Percentiles rank a stretch among this genome's conserved stretches.
Evolutionary conservation across 2,329 filamentous ascomycete genomes (phyloP).

Genomic region (Phialophora macrospora): DNA sequence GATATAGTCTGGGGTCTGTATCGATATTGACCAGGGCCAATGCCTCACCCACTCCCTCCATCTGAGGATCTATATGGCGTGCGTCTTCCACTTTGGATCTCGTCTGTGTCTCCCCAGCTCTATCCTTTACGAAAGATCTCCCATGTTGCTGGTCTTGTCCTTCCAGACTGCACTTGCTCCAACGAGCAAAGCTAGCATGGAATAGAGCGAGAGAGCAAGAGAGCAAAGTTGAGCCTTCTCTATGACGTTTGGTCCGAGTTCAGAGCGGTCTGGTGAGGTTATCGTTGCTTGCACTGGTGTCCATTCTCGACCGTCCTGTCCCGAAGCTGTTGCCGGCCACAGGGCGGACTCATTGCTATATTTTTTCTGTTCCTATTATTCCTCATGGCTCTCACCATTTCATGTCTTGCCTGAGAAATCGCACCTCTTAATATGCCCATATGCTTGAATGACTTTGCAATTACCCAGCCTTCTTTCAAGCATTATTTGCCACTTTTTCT

Average conservation of each 20-base stretch:
- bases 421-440: too few species aligned
- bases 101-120: neutral
- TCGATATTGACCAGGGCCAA: neutral
- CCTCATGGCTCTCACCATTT: neutral
- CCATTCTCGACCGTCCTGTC: neutral
- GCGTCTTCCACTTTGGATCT: neutral
- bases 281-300: neutral
- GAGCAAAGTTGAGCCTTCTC: neutral
- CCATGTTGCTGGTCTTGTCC: neutral
- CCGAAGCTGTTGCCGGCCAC: neutral
- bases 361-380: neutral
- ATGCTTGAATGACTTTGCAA: too few species aligned
- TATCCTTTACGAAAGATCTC: neutral
- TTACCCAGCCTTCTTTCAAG: too few species aligned
- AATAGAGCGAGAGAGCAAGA: neutral
- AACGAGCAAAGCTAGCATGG: neutral
- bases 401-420: neutral
- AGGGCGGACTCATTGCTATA: neutral
- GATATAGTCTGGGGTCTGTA: neutral
- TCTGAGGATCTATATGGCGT: neutral
- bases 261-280: neutral
- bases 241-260: neutral
- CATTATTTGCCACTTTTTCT: too few species aligned
- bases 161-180: neutral
- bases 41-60: too few species aligned